These are phyloP conservation scores for Anisodus acutangulus DNA, from an alignment of 257 asterid species.

Conservation along the genomic window DNA sequence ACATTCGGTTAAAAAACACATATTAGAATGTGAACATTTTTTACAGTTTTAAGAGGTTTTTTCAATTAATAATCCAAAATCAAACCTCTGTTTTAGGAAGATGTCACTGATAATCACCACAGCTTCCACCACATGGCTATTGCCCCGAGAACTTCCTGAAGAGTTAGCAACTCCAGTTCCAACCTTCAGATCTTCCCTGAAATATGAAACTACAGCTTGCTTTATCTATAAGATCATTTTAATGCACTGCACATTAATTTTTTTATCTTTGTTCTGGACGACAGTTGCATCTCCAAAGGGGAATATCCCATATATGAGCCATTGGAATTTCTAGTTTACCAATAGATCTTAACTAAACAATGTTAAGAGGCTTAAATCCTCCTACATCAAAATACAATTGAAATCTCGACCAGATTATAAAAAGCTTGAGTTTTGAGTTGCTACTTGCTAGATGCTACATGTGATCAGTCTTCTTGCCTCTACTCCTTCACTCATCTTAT, in stretches of 20 bases:
- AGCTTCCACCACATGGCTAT: slow-evolving; percentile 66
- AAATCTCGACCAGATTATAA: background rate
- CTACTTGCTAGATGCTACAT: slow-evolving; percentile 18
- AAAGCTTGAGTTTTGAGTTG: background rate
- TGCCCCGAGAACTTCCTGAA: slow-evolving; percentile 48
- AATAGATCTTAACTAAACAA: background rate
- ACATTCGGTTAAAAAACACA: background rate
- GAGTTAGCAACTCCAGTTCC: slow-evolving; percentile 71
- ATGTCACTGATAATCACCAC: slow-evolving; percentile 64
- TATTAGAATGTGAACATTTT: background rate
- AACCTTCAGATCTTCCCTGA: slow-evolving; percentile 71
- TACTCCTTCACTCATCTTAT: background rate
- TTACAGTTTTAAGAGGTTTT: background rate
- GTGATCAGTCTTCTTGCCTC: slow-evolving; percentile 19
- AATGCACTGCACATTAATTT: background rate
- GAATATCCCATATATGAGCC: background rate
- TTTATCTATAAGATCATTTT: background rate
- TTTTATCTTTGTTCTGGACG: background rate
- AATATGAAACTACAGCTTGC: slow-evolving; percentile 2
- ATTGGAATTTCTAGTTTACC: background rate
- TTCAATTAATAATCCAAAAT: slow-evolving; percentile 30
- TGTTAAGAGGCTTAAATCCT: background rate
- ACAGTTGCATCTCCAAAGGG: slow-evolving; percentile 1
- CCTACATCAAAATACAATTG: slow-evolving; percentile 23
- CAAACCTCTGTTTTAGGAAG: slow-evolving; percentile 78